phyloP scores from a whole-genome alignment of 225 moss, liverwort and hornwort species.

The Pleurozium schreberi region DNA sequence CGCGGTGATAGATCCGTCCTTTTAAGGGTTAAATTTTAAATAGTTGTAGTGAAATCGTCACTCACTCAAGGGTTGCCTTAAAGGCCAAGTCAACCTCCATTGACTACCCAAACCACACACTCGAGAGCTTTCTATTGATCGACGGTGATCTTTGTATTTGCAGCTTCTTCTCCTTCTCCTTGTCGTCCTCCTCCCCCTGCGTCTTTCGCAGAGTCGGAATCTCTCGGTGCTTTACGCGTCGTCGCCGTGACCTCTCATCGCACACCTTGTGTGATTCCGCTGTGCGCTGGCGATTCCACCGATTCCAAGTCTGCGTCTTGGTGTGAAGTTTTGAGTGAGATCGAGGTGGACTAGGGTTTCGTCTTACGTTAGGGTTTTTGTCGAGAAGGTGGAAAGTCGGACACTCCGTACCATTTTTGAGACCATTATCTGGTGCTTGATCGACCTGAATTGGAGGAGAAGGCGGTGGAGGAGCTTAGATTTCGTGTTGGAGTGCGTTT shows the following conservation, averaged over 20 bases:
- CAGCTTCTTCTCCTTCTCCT: not conserved
- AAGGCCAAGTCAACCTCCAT: not conserved
- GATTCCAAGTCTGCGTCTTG: not conserved
- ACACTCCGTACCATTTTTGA: not conserved
- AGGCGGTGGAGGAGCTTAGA: not conserved
- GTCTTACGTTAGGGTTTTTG: slow-evolving; percentile 25
- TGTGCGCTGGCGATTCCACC: not conserved
- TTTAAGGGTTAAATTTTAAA: not conserved
- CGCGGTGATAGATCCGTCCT: no score
- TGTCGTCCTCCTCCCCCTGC: not conserved
- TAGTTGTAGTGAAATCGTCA: not conserved
- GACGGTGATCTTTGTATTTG: not conserved
- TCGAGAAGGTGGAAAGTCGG: slow-evolving; percentile 1
- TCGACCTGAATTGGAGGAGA: not conserved
- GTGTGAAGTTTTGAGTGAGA: not conserved
- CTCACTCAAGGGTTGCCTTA: not conserved
- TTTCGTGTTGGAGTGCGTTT: not conserved
- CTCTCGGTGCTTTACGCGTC: not conserved
- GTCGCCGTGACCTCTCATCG: not conserved
- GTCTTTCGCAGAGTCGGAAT: not conserved
- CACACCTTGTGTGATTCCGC: not conserved
- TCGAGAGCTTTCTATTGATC: not conserved
- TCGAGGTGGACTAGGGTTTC: slow-evolving; percentile 22
- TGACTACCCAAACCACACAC: not conserved
- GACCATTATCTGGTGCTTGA: not conserved